Evolutionary conservation across 1,284 basidiomycete genomes (phyloP).

Genomic region (Rugosomyces carneus): DNA sequence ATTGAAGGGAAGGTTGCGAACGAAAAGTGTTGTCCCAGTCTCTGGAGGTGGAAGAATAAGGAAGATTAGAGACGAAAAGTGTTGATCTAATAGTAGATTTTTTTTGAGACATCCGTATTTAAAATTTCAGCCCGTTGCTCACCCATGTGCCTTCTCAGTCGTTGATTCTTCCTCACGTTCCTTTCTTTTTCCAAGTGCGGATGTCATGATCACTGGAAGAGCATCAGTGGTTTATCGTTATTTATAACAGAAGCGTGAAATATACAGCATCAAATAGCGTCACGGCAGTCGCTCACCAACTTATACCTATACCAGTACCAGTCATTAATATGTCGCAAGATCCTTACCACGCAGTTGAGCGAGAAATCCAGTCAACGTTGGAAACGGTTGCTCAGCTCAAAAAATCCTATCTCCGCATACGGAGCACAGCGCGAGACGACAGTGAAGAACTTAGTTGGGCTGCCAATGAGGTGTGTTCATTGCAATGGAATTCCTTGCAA

Average conservation of each 20-base stretch:
- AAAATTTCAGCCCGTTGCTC: constrained; percentile 6
- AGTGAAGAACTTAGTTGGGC: constrained; percentile 73
- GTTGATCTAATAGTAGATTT: constrained; percentile 45
- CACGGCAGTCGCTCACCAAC: neutral
- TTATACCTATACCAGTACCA: neutral
- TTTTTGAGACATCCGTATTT: neutral
- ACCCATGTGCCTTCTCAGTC: constrained; percentile 30
- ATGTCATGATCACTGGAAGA: no score
- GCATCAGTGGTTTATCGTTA: neutral
- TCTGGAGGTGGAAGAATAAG: constrained; percentile 82
- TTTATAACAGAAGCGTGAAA: constrained; percentile 6
- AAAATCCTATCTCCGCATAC: constrained; percentile 73
- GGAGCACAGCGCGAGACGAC: constrained; percentile 56
- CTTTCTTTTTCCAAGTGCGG: constrained; percentile 47
- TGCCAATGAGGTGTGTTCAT: constrained; percentile 54
- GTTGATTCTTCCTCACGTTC: constrained; percentile 34
- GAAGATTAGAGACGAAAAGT: constrained; percentile 79
- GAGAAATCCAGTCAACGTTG: constrained; percentile 67
- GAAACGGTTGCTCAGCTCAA: constrained; percentile 64
- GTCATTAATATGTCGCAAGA: constrained; percentile 59
- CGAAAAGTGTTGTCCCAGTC: constrained; percentile 87
- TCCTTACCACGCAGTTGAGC: constrained; percentile 77
- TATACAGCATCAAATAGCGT: neutral
- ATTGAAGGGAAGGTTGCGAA: constrained; percentile 91
- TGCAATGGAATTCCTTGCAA: neutral